phyloP scores from a whole-genome alignment of 345 rosid species.

The Jatropha curcas region DNA sequence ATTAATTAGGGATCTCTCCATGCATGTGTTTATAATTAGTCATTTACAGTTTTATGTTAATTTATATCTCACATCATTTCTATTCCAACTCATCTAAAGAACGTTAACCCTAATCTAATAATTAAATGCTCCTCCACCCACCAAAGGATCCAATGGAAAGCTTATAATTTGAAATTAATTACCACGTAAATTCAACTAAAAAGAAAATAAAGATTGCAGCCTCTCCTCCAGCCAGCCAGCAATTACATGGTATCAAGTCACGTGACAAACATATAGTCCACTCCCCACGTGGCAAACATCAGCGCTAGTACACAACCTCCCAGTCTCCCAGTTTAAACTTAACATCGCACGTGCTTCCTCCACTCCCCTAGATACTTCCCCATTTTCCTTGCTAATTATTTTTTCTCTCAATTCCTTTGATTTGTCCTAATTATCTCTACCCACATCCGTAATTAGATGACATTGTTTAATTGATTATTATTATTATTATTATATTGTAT shows the following conservation, averaged over 20 bases:
- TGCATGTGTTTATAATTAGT: too few relatives aligned
- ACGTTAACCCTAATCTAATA: background rate
- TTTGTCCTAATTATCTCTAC: too few relatives aligned
- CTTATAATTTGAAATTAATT: background rate
- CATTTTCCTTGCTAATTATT: too few relatives aligned
- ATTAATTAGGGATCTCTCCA: too few relatives aligned
- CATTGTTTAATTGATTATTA: background rate
- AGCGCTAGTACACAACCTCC: conserved; percentile 16
- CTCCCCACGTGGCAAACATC: conserved; percentile 39
- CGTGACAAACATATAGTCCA: conserved; percentile 6
- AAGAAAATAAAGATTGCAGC: too few relatives aligned
- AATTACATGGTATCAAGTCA: conserved; percentile 23
- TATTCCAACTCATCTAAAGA: background rate
- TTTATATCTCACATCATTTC: background rate
- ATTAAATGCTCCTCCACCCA: background rate
- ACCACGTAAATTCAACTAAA: too few relatives aligned
- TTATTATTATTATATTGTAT: too few relatives aligned
- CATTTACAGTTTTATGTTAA: too few relatives aligned
- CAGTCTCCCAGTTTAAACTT: conserved; percentile 6
- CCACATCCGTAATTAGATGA: background rate
- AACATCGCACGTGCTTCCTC: conserved; percentile 9
- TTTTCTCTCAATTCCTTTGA: too few relatives aligned
- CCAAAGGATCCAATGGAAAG: background rate
- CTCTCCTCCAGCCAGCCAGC: too few relatives aligned
- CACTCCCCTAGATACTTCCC: background rate